These are phyloP conservation scores for Xerocomellus intermedius DNA, from an alignment of 768 basidiomycete species.

Conservation along the genomic window DNA sequence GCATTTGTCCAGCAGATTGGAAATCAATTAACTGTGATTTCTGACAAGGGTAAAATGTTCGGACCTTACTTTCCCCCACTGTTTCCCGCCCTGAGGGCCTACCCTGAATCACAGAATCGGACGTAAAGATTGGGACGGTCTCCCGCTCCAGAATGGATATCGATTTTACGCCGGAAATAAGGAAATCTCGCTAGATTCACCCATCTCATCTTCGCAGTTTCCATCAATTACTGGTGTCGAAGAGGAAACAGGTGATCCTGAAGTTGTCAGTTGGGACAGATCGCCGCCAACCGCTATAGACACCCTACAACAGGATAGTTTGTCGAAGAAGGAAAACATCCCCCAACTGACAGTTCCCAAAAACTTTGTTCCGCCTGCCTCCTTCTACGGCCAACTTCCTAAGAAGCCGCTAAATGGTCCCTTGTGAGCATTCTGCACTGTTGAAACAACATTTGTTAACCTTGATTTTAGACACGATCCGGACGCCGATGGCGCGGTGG, in stretches of 20 bases:
- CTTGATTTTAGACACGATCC: conserved; percentile 66
- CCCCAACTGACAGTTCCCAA: conserved; percentile 13
- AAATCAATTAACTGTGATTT: conserved; percentile 57
- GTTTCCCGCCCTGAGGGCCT: conserved; percentile 6
- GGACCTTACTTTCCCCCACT: not conserved
- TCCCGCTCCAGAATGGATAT: conserved; percentile 41
- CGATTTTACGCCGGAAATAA: conserved; percentile 50
- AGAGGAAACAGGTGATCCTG: conserved; percentile 24
- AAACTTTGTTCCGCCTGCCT: conserved; percentile 50
- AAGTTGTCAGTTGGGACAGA: conserved; percentile 12
- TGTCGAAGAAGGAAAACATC: conserved; percentile 23
- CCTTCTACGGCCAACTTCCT: conserved; percentile 56
- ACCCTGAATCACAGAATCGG: conserved; percentile 49
- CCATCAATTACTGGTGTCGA: conserved; percentile 43
- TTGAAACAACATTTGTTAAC: not conserved
- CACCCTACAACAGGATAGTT: not conserved
- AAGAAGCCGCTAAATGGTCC: conserved; percentile 29
- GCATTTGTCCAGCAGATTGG: conserved; percentile 54
- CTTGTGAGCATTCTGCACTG: conserved; percentile 12
- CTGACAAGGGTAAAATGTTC: conserved; percentile 72
- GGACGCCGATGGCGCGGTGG: conserved; percentile 67
- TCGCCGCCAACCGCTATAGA: conserved; percentile 15
- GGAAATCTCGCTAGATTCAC: conserved; percentile 60
- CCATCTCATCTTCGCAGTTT: conserved; percentile 49
- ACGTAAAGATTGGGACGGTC: conserved; percentile 58